Conservation (phyloP, 768 basidiomycete species). For the Russula dissimulans region DNA sequence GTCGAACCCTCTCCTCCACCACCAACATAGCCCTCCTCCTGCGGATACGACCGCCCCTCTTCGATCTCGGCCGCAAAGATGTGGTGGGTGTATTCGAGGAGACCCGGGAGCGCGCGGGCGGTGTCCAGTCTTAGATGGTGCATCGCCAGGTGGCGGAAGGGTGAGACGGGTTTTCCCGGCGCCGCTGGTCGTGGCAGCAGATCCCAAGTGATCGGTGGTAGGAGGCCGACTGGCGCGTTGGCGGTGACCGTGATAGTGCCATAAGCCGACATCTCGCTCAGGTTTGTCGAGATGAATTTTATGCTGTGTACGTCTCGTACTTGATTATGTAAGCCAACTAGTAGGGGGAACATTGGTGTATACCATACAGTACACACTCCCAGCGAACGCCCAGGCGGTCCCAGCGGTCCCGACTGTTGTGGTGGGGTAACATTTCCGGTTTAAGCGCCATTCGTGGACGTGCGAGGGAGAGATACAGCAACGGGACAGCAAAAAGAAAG, state of each 20-base stretch:
- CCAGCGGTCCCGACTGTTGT: background rate
- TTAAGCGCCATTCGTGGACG: conserved; percentile 8
- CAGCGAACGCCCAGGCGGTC: background rate
- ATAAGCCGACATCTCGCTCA: conserved; percentile 59
- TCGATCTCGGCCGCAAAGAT: conserved; percentile 70
- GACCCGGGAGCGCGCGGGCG: conserved; percentile 32
- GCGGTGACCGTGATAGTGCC: conserved; percentile 42
- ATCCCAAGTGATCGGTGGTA: conserved; percentile 44
- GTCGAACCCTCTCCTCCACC: conserved; percentile 21
- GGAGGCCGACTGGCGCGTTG: conserved; percentile 21
- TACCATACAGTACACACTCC: background rate
- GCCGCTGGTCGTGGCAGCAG: conserved; percentile 23
- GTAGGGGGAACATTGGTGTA: too few species aligned
- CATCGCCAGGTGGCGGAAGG: conserved; percentile 22
- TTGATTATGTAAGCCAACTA: too few species aligned
- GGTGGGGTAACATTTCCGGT: background rate
- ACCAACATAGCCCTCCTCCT: conserved; percentile 45
- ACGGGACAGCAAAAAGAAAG: background rate
- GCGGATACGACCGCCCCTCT: conserved; percentile 77
- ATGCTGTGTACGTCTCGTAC: too few species aligned
- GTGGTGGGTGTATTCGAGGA: conserved; percentile 50
- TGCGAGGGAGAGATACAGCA: background rate
- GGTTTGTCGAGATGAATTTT: background rate
- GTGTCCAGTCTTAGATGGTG: conserved; percentile 29
- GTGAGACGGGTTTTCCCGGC: conserved; percentile 20